Base-by-base conservation (phyloP, 495 filamentous ascomycete species). In the Hyaloscypha bicolor region DNA sequence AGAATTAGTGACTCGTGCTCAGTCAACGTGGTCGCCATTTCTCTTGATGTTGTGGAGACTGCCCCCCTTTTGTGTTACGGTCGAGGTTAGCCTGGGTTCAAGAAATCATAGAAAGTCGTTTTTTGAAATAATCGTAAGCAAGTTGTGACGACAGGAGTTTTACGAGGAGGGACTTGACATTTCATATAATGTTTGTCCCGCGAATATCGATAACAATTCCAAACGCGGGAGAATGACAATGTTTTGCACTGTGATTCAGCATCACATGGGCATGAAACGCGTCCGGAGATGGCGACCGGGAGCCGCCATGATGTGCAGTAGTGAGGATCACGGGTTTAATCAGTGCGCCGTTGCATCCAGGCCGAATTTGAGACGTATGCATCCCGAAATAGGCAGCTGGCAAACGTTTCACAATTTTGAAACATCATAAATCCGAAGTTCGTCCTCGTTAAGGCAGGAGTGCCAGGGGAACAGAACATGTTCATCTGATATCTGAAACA, bases 401-500 rank as follows among this genome's bases (percentile, higher is more conserved):
- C 51, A 53, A 53, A 53, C 51, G 4, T 5, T 53, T 14, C 16
- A 4, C 51, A 14, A 53, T 53, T 53, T 53, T 14, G 51, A 53
- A 53, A 53, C 51, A 14, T 53, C 51, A 14, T 53, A n/a, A 53
- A 53, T 53, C 51, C 51, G 51, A 53, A 53, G 51, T 5, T 53
- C 16, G 51, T 53, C 51, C 51, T 53, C 51, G 51, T 53, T 53
- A 19, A 53, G 51, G 6, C 51, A 53, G 51, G 51, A 53, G 51
- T 53, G 51, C 51, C 51, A 53, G 51, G 51, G 51, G 51, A 53
- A 53, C 51, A 53, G 51, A 53, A 53, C 51, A 53, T 53, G 51
- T 53, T 53, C 51, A 53, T 53, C 51, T 53, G 51, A 53, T 53
- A 53, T 53, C 51, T 53, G 51, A 53, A 53, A 53, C 51, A 53